A percentile compares a stretch with the other conserved stretches of the same genome.
Conservation (phyloP, 1,284 basidiomycete species). For the Cutaneotrichosporon sp. region DNA sequence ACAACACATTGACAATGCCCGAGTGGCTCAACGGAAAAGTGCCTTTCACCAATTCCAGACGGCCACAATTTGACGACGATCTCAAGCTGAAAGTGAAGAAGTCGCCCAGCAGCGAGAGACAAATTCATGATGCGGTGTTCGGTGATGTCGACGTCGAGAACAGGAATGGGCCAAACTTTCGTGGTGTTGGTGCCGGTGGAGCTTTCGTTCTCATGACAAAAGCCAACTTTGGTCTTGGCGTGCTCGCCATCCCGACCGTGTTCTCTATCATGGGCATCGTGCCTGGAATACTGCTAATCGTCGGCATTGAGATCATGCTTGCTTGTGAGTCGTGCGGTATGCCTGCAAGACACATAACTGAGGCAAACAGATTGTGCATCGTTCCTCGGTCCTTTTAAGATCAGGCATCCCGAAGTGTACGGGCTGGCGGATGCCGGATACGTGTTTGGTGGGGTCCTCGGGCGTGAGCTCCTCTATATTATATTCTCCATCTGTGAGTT, state of each 20-base stretch:
- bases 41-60: too few relatives aligned
- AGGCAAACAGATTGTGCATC: constrained; percentile 15
- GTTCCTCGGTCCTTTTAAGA: constrained; percentile 22
- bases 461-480: constrained; percentile 25
- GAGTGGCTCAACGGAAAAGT: too few relatives aligned
- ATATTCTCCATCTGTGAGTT: constrained; percentile 15
- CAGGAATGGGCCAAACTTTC: constrained; percentile 27
- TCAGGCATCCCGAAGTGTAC: constrained; percentile 23
- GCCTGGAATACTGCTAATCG: constrained; percentile 31
- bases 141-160: constrained; percentile 20
- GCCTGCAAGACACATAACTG: background rate
- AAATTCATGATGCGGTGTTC: constrained; percentile 27
- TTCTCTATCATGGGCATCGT: constrained; percentile 30
- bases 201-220: constrained; percentile 25
- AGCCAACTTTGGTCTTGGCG: constrained; percentile 36
- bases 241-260: constrained; percentile 34
- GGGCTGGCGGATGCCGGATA: constrained; percentile 28
- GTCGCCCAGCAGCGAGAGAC: background rate
- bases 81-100: background rate
- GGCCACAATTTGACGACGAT: too few relatives aligned
- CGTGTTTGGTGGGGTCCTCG: constrained; percentile 23
- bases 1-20: too few relatives aligned
- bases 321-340: constrained; percentile 18
- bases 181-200: constrained; percentile 17
- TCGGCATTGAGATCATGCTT: constrained; percentile 27